These are phyloP conservation scores for Peterozyma xylosa DNA, from an alignment of 805 yeast species.

Conservation along the genomic window DNA sequence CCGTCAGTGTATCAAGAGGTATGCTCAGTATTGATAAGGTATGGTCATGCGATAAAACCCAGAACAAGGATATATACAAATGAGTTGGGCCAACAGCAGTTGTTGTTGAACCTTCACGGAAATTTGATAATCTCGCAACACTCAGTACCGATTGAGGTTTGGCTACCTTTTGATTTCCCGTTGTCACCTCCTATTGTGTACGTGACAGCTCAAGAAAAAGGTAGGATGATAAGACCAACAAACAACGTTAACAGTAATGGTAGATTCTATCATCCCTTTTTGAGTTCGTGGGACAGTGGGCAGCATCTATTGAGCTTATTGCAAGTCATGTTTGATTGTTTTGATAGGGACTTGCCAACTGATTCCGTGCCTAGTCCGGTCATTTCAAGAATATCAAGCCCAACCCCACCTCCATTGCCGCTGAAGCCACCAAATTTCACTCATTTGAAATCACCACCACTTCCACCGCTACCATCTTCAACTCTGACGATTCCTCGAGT, in stretches of 20 bases:
- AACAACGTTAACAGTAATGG: conserved; percentile 69
- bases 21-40: conserved; percentile 41
- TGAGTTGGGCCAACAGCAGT: conserved; percentile 48
- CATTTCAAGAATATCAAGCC: background rate
- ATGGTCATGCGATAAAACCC: conserved; percentile 45
- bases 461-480: conserved; percentile 20
- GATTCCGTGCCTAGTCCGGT: background rate
- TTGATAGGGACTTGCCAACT: conserved; percentile 11
- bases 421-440: conserved; percentile 40
- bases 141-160: conserved; percentile 52
- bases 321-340: conserved; percentile 12
- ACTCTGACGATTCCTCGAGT: background rate
- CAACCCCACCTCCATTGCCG: conserved; percentile 40
- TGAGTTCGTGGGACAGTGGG: conserved; percentile 44
- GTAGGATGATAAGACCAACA: conserved; percentile 45
- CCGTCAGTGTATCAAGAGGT: conserved; percentile 57
- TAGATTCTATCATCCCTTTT: conserved; percentile 57
- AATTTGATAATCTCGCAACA: conserved; percentile 28
- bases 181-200: conserved; percentile 57
- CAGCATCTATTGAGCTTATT: conserved; percentile 17
- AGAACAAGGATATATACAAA: conserved; percentile 59
- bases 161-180: conserved; percentile 77
- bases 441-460: conserved; percentile 3
- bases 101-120: conserved; percentile 63
- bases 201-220: conserved; percentile 44